A percentile compares a stretch with the other conserved stretches of the same genome.
phyloP scores from a whole-genome alignment of 73 alveolate genomes.

The Tetrahymena borealis region DNA sequence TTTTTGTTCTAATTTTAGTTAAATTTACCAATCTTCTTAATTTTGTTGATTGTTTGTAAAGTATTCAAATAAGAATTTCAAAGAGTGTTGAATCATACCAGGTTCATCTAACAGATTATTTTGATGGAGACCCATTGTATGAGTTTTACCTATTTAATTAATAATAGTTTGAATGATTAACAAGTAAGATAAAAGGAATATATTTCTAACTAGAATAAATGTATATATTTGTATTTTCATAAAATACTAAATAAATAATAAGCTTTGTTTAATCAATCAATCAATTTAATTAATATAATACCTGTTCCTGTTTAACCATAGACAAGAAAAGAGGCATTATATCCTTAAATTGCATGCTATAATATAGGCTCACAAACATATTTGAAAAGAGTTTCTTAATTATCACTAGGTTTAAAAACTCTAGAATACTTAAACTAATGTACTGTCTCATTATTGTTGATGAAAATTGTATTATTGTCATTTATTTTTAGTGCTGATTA shows the following conservation, averaged over 20 bases:
- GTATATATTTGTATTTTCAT: no score
- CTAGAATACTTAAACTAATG: background rate
- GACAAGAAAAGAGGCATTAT: background rate
- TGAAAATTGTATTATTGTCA: background rate
- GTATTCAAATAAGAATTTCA: background rate
- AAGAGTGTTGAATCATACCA: background rate
- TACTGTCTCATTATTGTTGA: background rate
- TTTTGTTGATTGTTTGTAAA: background rate
- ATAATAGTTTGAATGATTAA: no score
- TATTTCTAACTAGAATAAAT: no score
- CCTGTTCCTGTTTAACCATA: background rate
- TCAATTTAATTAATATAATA: no score
- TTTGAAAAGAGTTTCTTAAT: background rate
- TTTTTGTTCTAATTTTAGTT: background rate
- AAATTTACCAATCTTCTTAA: background rate
- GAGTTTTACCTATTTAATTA: background rate
- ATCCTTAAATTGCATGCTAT: background rate
- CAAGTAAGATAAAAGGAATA: no score
- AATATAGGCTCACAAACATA: background rate
- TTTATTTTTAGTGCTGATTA: background rate
- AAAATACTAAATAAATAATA: no score
- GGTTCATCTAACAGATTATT: background rate
- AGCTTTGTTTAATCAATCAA: no score
- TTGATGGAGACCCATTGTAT: background rate
- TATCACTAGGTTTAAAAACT: background rate